Evolutionary conservation across 805 yeast species (phyloP).

Genomic region (Kregervanrija delftensis): DNA sequence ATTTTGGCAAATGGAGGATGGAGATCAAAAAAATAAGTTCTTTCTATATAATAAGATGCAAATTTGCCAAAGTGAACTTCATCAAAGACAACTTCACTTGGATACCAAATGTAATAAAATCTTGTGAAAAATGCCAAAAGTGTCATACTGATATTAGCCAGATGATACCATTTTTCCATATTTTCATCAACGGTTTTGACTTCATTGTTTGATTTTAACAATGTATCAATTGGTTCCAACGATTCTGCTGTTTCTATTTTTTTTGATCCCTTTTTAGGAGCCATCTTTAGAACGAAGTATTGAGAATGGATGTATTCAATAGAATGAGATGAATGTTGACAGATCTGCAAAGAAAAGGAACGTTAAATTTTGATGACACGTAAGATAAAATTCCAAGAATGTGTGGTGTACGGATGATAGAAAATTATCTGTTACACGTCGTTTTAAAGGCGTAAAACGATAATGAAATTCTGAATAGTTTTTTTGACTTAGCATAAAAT

Average conservation of each 20-base stretch:
- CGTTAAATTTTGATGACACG: too few relatives aligned
- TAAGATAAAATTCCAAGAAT: too few relatives aligned
- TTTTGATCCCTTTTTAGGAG: slow-evolving; percentile 13
- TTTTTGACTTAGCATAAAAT: too few relatives aligned
- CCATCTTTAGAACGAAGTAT: slow-evolving; percentile 9
- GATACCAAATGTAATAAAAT: slow-evolving; percentile 55
- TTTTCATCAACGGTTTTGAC: slow-evolving; percentile 13
- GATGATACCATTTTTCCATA: slow-evolving; percentile 23
- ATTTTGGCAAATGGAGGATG: slow-evolving; percentile 98
- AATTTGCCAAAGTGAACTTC: slow-evolving; percentile 86
- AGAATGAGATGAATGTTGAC: too few relatives aligned
- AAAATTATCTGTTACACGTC: too few relatives aligned
- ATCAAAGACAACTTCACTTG: slow-evolving; percentile 76
- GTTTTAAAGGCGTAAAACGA: too few relatives aligned
- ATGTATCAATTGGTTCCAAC: background rate
- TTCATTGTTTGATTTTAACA: background rate
- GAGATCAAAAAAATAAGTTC: slow-evolving; percentile 90
- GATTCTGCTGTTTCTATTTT: background rate
- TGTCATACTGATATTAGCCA: slow-evolving; percentile 34
- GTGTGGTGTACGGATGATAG: too few relatives aligned
- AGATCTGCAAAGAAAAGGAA: too few relatives aligned
- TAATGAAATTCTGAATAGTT: too few relatives aligned
- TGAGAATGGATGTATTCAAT: too few relatives aligned
- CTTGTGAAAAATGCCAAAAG: slow-evolving; percentile 43
- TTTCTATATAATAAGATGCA: slow-evolving; percentile 77